Evolutionary conservation across 1,284 basidiomycete species (phyloP), one percentile per base, ranked within the genome.

Genomic region (Trichosporon coremiiforme): DNA sequence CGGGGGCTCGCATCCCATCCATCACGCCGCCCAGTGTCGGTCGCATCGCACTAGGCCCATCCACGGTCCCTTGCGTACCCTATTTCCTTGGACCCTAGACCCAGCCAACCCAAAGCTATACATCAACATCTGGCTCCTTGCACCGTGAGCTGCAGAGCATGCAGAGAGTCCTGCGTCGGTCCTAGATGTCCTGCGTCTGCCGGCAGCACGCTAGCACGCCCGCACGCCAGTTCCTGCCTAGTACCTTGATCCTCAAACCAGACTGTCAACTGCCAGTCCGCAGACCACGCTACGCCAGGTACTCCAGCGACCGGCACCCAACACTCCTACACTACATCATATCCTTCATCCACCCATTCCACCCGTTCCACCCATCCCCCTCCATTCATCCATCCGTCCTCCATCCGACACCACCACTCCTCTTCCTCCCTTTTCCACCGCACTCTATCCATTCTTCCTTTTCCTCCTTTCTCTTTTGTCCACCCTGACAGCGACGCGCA

Each of bases 321-420:
- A 53, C 50, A 53, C 22, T 25, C 50, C 31, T 25, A n/a, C 57
- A 33, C 57, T 62, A 62, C 57, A 62, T 65, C 38, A 65, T 65
- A 65, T 65, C 64, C 38, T 47, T 15, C 64, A 47, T 65, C 64
- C 64, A 47, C 45, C 64, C 29, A 65, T 65, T 47, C 64, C 45
- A 65, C 64, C 45, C 38, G 45, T 36, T 31, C 62, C 64, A 35
- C 45, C 33, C 22, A 31, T 36, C 33, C 45, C 33, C 33, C 38
- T 15, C 35, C 64, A 22, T 65, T 15, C 64, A 29, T 65, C 36
- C 45, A 25, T 25, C 64, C 38, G 10, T 29, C 36, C 45, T 65
- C 45, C 64, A 20, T 65, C 64, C 64, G 22, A 25, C 25, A 25
- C 25, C 50, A 53, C n/a, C 50, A 22, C 64, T 29, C 45, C 45